phyloP scores from a whole-genome alignment of 1,284 basidiomycete genomes.

The Farysia itapuensis region DNA sequence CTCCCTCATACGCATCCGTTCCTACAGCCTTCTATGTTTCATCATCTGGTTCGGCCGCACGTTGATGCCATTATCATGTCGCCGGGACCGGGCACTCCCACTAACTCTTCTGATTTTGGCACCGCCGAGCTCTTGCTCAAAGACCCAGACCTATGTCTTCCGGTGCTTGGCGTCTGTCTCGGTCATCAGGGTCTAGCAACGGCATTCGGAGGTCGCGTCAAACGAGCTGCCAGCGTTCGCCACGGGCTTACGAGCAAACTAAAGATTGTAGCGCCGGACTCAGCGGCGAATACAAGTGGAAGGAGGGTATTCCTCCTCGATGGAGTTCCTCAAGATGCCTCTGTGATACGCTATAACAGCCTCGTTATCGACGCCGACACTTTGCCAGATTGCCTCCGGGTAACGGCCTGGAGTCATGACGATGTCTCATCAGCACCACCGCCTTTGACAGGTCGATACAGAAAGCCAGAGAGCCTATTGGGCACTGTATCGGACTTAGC shows the following conservation, averaged over 20 bases:
- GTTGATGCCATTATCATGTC: slow-evolving; percentile 55
- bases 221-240: slow-evolving; percentile 25
- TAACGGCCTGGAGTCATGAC: slow-evolving; percentile 61
- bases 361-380: slow-evolving; percentile 62
- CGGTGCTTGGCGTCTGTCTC: slow-evolving; percentile 85
- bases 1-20: slow-evolving; percentile 50
- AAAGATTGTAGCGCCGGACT: background rate
- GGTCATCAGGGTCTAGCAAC: slow-evolving; percentile 86
- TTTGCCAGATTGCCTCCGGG: slow-evolving; percentile 62
- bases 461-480: background rate
- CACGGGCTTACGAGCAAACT: slow-evolving; percentile 48
- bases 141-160: slow-evolving; percentile 62
- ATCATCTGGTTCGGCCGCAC: slow-evolving; percentile 39
- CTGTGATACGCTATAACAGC: slow-evolving; percentile 79
- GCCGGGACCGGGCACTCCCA: slow-evolving; percentile 53
- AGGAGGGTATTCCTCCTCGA: slow-evolving; percentile 66
- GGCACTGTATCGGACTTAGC: no score
- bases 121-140: slow-evolving; percentile 42
- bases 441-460: slow-evolving; percentile 16
- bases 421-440: slow-evolving; percentile 21
- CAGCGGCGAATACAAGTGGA: background rate
- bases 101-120: slow-evolving; percentile 47
- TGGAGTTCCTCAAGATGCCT: slow-evolving; percentile 65
- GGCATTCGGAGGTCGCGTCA: slow-evolving; percentile 69
- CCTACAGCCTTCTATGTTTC: slow-evolving; percentile 30